Conservation (phyloP, 352 stramenopile genomes). For the Albugo candida region DNA sequence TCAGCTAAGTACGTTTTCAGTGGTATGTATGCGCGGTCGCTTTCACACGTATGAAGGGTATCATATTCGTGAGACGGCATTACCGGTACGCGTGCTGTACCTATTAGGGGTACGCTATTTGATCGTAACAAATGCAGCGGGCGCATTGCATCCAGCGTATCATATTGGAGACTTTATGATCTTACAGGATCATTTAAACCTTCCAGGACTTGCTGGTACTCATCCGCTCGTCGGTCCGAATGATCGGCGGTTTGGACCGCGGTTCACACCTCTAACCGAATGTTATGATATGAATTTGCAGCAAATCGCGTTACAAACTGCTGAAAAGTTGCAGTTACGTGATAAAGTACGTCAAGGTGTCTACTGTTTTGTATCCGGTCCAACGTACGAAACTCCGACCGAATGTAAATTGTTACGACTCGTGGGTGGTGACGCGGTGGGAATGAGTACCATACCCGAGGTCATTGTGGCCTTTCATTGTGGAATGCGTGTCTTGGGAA, state of each 20-base stretch:
- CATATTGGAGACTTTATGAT: slow-evolving; percentile 95
- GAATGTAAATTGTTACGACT: slow-evolving; percentile 87
- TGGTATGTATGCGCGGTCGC: slow-evolving; percentile 89
- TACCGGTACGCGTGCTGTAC: slow-evolving; percentile 92
- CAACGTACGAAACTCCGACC: slow-evolving; percentile 91
- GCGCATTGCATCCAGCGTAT: slow-evolving; percentile 85
- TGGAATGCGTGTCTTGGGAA: slow-evolving; percentile 86
- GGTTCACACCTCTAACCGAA: slow-evolving; percentile 91
- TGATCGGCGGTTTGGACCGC: slow-evolving; percentile 83
- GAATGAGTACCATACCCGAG: slow-evolving; percentile 93
- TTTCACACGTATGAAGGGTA: slow-evolving; percentile 97
- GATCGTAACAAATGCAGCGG: slow-evolving; percentile 93
- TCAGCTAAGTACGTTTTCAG: slow-evolving; percentile 47
- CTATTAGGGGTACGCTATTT: slow-evolving; percentile 89
- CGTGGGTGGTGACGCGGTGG: slow-evolving; percentile 85
- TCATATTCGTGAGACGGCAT: slow-evolving; percentile 82
- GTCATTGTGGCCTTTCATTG: slow-evolving; percentile 91
- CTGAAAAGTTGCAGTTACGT: slow-evolving; percentile 61
- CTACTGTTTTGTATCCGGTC: slow-evolving; percentile 94
- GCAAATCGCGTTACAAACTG: slow-evolving; percentile 54
- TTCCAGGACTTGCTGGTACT: slow-evolving; percentile 83
- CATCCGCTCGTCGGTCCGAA: slow-evolving; percentile 91
- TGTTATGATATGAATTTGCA: slow-evolving; percentile 85
- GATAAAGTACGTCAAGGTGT: slow-evolving; percentile 76
- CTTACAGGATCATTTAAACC: slow-evolving; percentile 92